Evolutionary conservation across 2,329 filamentous ascomycete species (phyloP), one percentile per base, ranked within the genome.

Genomic region (Bipolaris bicolor): DNA sequence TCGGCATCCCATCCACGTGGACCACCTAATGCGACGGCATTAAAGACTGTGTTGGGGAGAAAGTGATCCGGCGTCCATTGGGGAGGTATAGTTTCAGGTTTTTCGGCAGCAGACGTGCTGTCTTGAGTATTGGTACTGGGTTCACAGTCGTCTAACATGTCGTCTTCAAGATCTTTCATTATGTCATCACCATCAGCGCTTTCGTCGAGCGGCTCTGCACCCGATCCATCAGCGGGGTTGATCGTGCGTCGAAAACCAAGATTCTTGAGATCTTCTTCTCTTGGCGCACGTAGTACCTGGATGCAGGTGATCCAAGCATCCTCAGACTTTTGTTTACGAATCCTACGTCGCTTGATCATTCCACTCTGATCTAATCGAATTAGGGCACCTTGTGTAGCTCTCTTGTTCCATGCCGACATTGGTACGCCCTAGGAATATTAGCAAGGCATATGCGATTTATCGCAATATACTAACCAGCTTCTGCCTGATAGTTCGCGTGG

Each of bases 51-150:
- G 58, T 88, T 87, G 37, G 79, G 69, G 22, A 85, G 66, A 15
- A 77, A 77, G 7, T 80, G 72, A 62, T 86, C 82, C 1, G 85
- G 82, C 7, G 75, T 81, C 86, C 86, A 88, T 56, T 77, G 77
- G 7, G 84, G 82, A 15, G 82, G 70, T 13, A 77, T 70, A 24
- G 79, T 58, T 68, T 52, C 66, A 16, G 61, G 41, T 3, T 71
- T 70, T 20, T 73, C 69, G 11, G 52, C 18, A 16, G 41, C 22
- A 13, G 43, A 45, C 16, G 54, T 22, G 33, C 41, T 39, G 9
- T 59, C 55, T n/a, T 67, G 64, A n/a, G 64, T 61, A 33, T 70
- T 68, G 20, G 61, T 58, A 20, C 65, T 61, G 10, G 56, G 55
- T 13, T 66, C 58, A 2, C 49, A 48, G n/a, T 63, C 60, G 18